Evolutionary conservation across 106 monocot genomes (phyloP), one percentile per base, ranked within the genome.

Genomic region (Xerophyta viscosa): DNA sequence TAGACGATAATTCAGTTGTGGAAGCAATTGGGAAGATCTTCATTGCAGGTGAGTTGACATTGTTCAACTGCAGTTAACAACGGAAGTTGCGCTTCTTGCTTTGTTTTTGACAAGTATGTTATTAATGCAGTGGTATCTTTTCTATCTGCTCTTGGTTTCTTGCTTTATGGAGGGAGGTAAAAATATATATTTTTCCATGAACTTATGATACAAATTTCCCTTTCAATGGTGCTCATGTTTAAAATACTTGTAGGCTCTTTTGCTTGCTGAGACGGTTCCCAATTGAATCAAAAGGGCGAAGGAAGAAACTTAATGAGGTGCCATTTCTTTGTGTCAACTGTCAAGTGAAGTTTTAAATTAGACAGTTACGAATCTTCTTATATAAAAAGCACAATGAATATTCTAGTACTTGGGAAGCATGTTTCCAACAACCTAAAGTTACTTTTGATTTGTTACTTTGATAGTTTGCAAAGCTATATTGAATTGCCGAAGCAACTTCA

Each of bases 261-360:
- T 61, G 52, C 62, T 72, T 85, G 71, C 68, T 85, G 31, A 71
- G 74, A 23, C 62, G 76, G n/a, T 85, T 85, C 66, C 84, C 84
- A 20, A 85, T 85, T 39, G 79, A 85, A 53, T 85, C 84, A 28
- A 85, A 85, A 54, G 84, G 84, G 31, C 53, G 84, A 27, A 54
- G 65, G 57, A 85, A 85, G 76, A 85, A 85, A 66, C 71, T 85
- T 50, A 62, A 79, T 55, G 84, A 85, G 84, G 84, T 79, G 31
- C 10, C 20, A 20, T 11, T 31, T 46, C 48, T 33, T 20, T 30
- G 6, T n/a, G n/a, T n/a, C n/a, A n/a, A 24, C 22, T 54, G 24
- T 25, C 36, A 15, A 20, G 8, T 55, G 8, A 6, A 19, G 2
- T 18, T 25, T 26, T 14, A 7, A 2, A 6, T 15, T 10, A 24